A percentile compares a stretch with the other conserved stretches of the same genome.
Evolutionary conservation across 768 basidiomycete genomes (phyloP).

Genomic region (Russula abietina): DNA sequence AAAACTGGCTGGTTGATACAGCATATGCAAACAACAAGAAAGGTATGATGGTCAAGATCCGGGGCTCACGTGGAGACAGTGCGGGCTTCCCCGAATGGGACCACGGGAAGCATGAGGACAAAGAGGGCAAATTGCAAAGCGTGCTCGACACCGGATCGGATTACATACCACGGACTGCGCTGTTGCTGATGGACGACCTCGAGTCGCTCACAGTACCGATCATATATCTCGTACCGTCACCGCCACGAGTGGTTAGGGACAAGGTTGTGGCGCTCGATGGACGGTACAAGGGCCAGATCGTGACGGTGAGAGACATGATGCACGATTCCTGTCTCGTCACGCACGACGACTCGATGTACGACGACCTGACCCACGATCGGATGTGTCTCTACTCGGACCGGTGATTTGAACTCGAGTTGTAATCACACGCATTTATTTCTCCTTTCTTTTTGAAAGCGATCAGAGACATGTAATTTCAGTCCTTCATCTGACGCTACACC

Average conservation of each 20-base stretch:
- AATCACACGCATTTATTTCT: neutral
- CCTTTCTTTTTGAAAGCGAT: no score
- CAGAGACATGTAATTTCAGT: no score
- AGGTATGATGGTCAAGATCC: slow-evolving; percentile 38
- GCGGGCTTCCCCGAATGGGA: slow-evolving; percentile 35
- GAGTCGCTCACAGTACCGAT: slow-evolving; percentile 37
- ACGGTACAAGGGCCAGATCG: slow-evolving; percentile 33
- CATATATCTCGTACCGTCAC: slow-evolving; percentile 39
- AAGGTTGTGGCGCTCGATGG: slow-evolving; percentile 48
- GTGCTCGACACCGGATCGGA: slow-evolving; percentile 30
- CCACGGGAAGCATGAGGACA: slow-evolving; percentile 32
- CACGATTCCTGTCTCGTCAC: slow-evolving; percentile 20
- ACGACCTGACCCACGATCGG: slow-evolving; percentile 22
- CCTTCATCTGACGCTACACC: no score
- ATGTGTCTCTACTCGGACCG: slow-evolving; percentile 19
- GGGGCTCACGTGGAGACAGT: slow-evolving; percentile 31
- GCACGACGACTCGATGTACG: slow-evolving; percentile 22
- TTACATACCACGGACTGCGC: slow-evolving; percentile 29
- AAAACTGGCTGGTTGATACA: slow-evolving; percentile 41
- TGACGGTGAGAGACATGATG: slow-evolving; percentile 22
- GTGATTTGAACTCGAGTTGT: neutral
- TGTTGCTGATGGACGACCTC: slow-evolving; percentile 32
- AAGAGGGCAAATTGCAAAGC: slow-evolving; percentile 29
- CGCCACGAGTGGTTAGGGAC: slow-evolving; percentile 38
- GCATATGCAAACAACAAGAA: slow-evolving; percentile 29